phyloP scores from a whole-genome alignment of 371 early-diverging fungal genomes.

The Syncephalastrum racemosum region DNA sequence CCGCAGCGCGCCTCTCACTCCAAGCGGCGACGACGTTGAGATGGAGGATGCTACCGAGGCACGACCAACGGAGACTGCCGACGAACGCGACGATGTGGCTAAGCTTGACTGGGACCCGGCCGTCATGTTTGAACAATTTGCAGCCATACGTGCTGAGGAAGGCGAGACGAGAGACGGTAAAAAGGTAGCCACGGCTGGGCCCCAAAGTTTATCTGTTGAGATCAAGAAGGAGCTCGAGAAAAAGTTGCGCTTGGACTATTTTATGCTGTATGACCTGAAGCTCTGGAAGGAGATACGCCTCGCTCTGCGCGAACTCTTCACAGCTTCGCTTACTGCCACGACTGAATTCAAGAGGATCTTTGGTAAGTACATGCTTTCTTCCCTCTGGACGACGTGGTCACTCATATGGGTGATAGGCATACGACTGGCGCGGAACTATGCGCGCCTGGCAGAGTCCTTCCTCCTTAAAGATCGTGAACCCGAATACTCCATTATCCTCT shows the following conservation, averaged over 20 bases:
- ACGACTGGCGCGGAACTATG: constrained; percentile 79
- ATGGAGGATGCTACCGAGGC: constrained; percentile 20
- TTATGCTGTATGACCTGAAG: constrained; percentile 79
- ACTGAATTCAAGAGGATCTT: constrained; percentile 78
- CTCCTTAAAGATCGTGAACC: constrained; percentile 83
- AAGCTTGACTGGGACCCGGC: constrained; percentile 47
- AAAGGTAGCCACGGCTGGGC: constrained; percentile 18
- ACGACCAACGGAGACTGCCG: background rate
- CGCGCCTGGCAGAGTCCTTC: constrained; percentile 71
- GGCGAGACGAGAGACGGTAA: constrained; percentile 6
- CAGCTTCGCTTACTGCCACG: constrained; percentile 73
- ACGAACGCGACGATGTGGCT: constrained; percentile 30
- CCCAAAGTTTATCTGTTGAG: constrained; percentile 11
- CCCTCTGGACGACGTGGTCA: background rate
- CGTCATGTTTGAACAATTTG: constrained; percentile 16
- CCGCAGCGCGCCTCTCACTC: background rate
- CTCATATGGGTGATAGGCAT: constrained; percentile 21
- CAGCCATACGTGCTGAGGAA: too few relatives aligned
- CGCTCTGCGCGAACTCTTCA: constrained; percentile 79
- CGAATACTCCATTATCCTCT: constrained; percentile 84
- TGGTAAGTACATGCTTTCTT: constrained; percentile 41
- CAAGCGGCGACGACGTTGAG: constrained; percentile 31
- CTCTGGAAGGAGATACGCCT: constrained; percentile 88
- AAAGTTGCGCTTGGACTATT: constrained; percentile 76
- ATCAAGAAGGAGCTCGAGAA: constrained; percentile 31